phyloP scores from a whole-genome alignment of 1,284 basidiomycete genomes.

The Inonotus hispidus region DNA sequence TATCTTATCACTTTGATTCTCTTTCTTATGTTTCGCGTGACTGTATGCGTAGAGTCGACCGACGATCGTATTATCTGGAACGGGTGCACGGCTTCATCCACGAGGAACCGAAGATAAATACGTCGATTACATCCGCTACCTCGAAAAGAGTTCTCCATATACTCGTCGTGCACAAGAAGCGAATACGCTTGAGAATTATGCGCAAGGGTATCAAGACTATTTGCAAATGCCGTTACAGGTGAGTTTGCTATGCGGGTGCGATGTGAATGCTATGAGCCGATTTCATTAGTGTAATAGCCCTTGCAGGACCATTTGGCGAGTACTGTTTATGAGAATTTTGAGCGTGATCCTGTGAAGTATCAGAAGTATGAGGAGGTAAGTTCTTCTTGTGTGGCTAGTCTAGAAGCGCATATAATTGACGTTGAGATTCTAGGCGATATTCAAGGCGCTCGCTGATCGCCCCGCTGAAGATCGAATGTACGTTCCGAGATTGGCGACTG shows the following conservation, averaged over 20 bases:
- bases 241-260: conserved; percentile 16
- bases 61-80: conserved; percentile 74
- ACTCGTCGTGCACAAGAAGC: conserved; percentile 52
- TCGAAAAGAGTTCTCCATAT: conserved; percentile 70
- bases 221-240: conserved; percentile 93
- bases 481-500: neutral
- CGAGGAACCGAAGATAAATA: conserved; percentile 86
- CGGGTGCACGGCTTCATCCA: conserved; percentile 56
- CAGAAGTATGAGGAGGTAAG: conserved; percentile 86
- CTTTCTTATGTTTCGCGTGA: conserved; percentile 16
- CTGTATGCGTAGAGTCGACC: conserved; percentile 66
- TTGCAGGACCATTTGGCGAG: conserved; percentile 96
- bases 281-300: conserved; percentile 49
- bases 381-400: conserved; percentile 22
- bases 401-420: conserved; percentile 2
- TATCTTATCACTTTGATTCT: neutral
- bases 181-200: conserved; percentile 83
- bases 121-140: conserved; percentile 82
- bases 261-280: conserved; percentile 4
- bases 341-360: conserved; percentile 97
- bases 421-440: conserved; percentile 58
- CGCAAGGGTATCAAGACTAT: conserved; percentile 91
- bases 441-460: conserved; percentile 73
- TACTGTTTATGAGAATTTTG: conserved; percentile 95
- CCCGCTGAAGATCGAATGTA: conserved; percentile 55